Evolutionary conservation across 2,329 filamentous ascomycete genomes (phyloP).

Genomic region (Fusarium clavum): DNA sequence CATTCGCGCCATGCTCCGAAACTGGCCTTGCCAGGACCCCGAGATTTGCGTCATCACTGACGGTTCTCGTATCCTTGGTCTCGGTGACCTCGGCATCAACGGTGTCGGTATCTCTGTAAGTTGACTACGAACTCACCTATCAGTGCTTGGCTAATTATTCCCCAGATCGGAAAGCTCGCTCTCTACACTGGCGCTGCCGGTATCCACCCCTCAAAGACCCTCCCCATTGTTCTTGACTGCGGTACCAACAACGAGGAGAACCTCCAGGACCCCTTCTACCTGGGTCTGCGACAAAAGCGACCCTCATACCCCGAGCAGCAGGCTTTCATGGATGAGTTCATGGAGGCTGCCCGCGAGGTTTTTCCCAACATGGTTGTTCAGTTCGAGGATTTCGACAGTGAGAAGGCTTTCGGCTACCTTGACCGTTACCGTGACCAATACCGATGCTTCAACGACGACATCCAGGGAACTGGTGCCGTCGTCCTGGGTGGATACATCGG

Average conservation of each 20-base stretch:
- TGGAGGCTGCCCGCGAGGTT: conserved; percentile 85
- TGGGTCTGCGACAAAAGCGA: conserved; percentile 88
- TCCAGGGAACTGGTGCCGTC: conserved; percentile 96
- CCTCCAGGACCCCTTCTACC: conserved; percentile 80
- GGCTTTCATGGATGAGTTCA: conserved; percentile 97
- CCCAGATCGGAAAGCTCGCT: conserved; percentile 86
- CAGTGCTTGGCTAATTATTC: conserved; percentile 34
- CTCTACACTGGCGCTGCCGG: conserved; percentile 96
- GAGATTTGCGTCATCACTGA: conserved; percentile 98
- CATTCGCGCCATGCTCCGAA: conserved; percentile 86
- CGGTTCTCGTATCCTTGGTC: conserved; percentile 89
- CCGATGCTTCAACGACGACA: conserved; percentile 98
- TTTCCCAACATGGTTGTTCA: conserved; percentile 80
- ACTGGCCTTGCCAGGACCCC: conserved; percentile 90
- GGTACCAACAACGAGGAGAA: conserved; percentile 75
- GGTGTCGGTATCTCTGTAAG: conserved; percentile 95
- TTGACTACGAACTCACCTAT: conserved; percentile 33
- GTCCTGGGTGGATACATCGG: conserved; percentile 85
- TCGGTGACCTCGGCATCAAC: conserved; percentile 95
- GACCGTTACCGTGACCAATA: conserved; percentile 89
- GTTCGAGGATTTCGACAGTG: conserved; percentile 97
- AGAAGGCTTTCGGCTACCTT: conserved; percentile 89
- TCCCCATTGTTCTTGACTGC: conserved; percentile 74
- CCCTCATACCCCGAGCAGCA: conserved; percentile 81
- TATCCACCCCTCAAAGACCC: conserved; percentile 89